Base-by-base conservation (phyloP, 75 land plant genomes). In the Pinus tabuliformis region DNA sequence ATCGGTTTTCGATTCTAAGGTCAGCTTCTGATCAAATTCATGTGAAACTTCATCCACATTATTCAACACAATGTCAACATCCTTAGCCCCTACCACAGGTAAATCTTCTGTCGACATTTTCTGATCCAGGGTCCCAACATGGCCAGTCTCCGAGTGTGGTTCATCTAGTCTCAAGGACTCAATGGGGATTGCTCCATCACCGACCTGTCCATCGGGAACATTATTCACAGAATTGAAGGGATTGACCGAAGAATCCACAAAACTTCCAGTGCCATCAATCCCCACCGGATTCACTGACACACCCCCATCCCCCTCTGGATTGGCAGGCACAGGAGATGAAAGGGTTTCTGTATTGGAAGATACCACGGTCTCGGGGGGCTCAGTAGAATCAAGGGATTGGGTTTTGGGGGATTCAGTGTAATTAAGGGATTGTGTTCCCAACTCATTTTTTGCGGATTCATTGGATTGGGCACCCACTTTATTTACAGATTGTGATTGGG, bases 31-130 rank as follows among this genome's bases (percentile, higher is more conserved):
- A 9, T 81, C 72, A 81, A 81, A 81, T 6, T 81, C 83, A 42
- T 79, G 82, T 59, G 81, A 84, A 30, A 76, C 85, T 13, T 81
- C 76, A 11, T 83, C 60, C 54, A 68, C n/a, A 42, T 20, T 42
- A 68, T 68, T 68, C 16, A 45, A 39, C 6, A 2, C 5, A 33
- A 7, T 30, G 16, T 24, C 71, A 22, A 22, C 49, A 28, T 37
- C 77, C 6, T 68, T 52, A 28, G 13, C 73, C 30, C 77, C 77
- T 56, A 22, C 78, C 42, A 15, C 68, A 64, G 42, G 42, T 17
- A 33, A 18, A 3, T 15, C 68, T 18, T 68, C 71, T 37, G 24
- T 20, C 13, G 12, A 36, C 20, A 37, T 68, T 42, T 3, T n/a
- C 20, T 12, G 39, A 68, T 21, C 45, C 37, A 20, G 11, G 54